Base-by-base conservation (phyloP, 805 yeast species). In the Cyberlindnera petersonii region DNA sequence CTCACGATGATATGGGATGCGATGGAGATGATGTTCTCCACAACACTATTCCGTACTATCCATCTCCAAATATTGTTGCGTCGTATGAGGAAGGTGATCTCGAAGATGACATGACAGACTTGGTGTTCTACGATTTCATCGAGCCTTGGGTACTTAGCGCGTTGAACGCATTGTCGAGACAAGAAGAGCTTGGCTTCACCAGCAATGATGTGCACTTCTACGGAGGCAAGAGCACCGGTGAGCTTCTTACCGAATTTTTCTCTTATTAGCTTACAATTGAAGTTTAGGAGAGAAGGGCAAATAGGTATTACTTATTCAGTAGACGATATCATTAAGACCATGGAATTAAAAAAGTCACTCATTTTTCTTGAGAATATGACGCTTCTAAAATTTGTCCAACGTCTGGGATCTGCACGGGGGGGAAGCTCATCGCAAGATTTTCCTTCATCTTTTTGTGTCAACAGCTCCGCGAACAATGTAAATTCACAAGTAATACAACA, bases 11-110 rank as follows among this genome's bases (percentile, higher is more conserved):
- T 53, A 70, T 72, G 50, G 98, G 97, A 0, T 61, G 68, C 47
- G 78, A 79, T 46, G 98, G 98, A 17, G 98, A 93, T 57, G 98
- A 85, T 66, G 71, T 87, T 26, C 50, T 78, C 40, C 89, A 84
- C 63, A 66, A 63, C 42, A 72, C 85, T 2, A 72, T 82, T 33
- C 65, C 66, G 0, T 65, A 71, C 41, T 81, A 72, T 58, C 73
- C 70, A 7, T 68, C 87, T 4, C 96, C 98, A 9, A 89, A 87
- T 52, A 94, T 86, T 10, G 76, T 91, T 20, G 82, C 76, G 48
- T 64, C 83, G 1, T 60, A 55, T 40, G 44, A 46, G 49, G 56
- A 52, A 9, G 46, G 50, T 9, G 58, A 59, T 10, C 35, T 42
- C 2, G 54, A 60, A 5, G 19, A 24, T 4, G 53, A 56, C 3